Conservation (phyloP, 305 asterid genomes). For the Fraxinus greggii region DNA sequence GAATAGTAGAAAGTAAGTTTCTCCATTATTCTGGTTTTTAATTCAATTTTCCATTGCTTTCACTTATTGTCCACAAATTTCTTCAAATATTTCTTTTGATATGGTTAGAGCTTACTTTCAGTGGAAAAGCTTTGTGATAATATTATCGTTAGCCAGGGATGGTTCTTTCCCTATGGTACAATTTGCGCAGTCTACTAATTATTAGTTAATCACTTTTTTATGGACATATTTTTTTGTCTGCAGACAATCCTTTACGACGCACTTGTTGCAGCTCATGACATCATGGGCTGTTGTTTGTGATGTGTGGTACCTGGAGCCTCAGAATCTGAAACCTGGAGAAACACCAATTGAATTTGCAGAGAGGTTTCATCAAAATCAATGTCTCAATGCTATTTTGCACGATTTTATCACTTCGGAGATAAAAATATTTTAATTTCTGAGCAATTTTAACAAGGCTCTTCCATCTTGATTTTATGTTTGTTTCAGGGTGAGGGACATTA, state of each 20-base stretch:
- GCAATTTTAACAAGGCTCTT: not conserved
- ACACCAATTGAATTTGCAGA: constrained; percentile 90
- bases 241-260: constrained; percentile 67
- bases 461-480: constrained; percentile 19
- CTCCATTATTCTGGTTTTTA: constrained; percentile 16
- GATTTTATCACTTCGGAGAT: not conserved
- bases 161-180: not conserved
- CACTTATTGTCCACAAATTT: not conserved
- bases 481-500: constrained; percentile 85
- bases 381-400: constrained; percentile 5
- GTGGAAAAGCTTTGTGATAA: not conserved
- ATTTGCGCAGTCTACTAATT: not conserved
- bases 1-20: constrained; percentile 94
- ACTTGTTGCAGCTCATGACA: constrained; percentile 69
- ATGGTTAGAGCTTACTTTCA: constrained; percentile 13
- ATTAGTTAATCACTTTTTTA: not conserved
- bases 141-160: not conserved
- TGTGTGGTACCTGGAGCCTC: constrained; percentile 98
- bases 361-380: constrained; percentile 33
- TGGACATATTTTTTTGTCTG: constrained; percentile 16
- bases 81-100: not conserved
- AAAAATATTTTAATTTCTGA: not conserved
- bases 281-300: constrained; percentile 99
- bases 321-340: constrained; percentile 83
- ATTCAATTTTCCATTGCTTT: not conserved